phyloP scores from a whole-genome alignment of 73 alveolate species.

The Halteria grandinella region DNA sequence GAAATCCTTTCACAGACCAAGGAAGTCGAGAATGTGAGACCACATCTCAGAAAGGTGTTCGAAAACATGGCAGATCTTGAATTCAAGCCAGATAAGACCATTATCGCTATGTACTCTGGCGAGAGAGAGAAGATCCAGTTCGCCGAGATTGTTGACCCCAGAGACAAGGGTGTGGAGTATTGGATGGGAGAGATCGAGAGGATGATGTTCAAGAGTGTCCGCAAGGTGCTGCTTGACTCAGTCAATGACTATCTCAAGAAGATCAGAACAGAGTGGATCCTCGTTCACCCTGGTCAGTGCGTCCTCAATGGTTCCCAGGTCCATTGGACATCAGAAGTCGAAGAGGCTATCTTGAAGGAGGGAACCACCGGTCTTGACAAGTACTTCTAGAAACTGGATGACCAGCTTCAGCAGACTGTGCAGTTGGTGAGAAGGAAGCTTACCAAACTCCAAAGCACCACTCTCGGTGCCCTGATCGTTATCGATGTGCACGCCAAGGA shows the following conservation, averaged over 20 bases:
- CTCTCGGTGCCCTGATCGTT: conserved; percentile 92
- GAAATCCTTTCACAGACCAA: conserved; percentile 98
- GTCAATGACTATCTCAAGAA: conserved; percentile 89
- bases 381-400: conserved; percentile 80
- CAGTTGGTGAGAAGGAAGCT: conserved; percentile 87
- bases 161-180: conserved; percentile 97
- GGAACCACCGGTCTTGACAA: conserved; percentile 85
- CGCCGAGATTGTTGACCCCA: conserved; percentile 91
- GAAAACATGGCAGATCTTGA: conserved; percentile 93
- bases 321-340: conserved; percentile 99
- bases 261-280: conserved; percentile 98
- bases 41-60: conserved; percentile 92
- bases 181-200: conserved; percentile 99
- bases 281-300: conserved; percentile 98
- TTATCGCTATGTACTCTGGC: conserved; percentile 91
- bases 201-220: conserved; percentile 96
- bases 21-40: conserved; percentile 97
- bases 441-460: conserved; percentile 75
- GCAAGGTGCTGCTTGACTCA: conserved; percentile 80
- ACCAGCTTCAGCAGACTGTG: conserved; percentile 90
- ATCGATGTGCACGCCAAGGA: conserved; percentile 96
- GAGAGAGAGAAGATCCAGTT: conserved; percentile 94
- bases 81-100: conserved; percentile 86
- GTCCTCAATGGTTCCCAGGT: conserved; percentile 98
- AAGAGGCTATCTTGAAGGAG: conserved; percentile 89